phyloP scores from a whole-genome alignment of 768 basidiomycete species.

The Lyophyllum decastes region DNA sequence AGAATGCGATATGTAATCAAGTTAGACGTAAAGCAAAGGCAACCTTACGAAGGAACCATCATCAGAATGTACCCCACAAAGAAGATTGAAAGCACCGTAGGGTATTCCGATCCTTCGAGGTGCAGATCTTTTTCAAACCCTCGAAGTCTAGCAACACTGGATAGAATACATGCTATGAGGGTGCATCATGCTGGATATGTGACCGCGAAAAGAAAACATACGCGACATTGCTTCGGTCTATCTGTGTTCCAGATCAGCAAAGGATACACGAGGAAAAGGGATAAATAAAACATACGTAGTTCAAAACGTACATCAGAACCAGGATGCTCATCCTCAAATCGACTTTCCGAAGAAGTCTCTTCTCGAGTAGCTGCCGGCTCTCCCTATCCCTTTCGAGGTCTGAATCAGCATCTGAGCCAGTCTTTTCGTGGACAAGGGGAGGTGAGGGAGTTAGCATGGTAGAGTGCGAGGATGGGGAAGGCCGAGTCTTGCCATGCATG shows the following conservation, averaged over 20 bases:
- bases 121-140: slow-evolving; percentile 54
- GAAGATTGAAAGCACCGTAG: slow-evolving; percentile 48
- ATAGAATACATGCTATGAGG: neutral
- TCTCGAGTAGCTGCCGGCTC: slow-evolving; percentile 14
- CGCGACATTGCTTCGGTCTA: too few species aligned
- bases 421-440: too few species aligned
- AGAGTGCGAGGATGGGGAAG: too few species aligned
- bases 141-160: slow-evolving; percentile 53
- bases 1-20: slow-evolving; percentile 19
- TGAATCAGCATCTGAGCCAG: too few species aligned
- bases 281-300: slow-evolving; percentile 16
- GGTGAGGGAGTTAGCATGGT: too few species aligned
- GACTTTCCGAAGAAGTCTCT: slow-evolving; percentile 32
- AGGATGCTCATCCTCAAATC: slow-evolving; percentile 40
- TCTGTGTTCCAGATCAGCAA: too few species aligned
- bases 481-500: too few species aligned
- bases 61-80: slow-evolving; percentile 38
- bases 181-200: too few species aligned
- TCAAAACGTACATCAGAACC: slow-evolving; percentile 23
- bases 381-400: too few species aligned
- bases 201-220: too few species aligned
- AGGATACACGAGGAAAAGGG: too few species aligned
- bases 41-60: slow-evolving; percentile 32
- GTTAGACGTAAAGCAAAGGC: slow-evolving; percentile 20
- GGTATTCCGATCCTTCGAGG: slow-evolving; percentile 48